These are phyloP conservation scores for Metschnikowia baotianmanensis DNA, from an alignment of 805 yeast species.

Conservation along the genomic window DNA sequence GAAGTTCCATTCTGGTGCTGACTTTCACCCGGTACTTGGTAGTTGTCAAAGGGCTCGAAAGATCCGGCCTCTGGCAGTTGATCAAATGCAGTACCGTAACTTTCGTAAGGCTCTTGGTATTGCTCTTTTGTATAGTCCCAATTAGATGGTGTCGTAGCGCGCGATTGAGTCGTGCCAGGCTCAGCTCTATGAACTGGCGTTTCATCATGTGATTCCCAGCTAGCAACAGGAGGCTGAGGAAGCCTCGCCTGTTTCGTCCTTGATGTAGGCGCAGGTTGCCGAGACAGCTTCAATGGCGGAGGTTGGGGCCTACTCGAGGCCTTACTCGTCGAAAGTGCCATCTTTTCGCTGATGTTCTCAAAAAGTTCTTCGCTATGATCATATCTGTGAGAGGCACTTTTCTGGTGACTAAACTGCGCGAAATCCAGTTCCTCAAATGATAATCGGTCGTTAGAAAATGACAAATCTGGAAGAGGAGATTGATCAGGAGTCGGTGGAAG, in stretches of 20 bases:
- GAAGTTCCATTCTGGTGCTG: too few species aligned
- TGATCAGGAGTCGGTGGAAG: constrained; percentile 22
- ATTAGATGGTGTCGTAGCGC: background rate
- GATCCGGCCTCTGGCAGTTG: constrained; percentile 5
- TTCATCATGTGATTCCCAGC: background rate
- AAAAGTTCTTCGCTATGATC: constrained; percentile 7
- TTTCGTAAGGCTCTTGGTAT: constrained; percentile 28
- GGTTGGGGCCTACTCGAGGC: constrained; percentile 15
- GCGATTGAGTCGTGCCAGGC: background rate
- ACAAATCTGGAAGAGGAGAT: constrained; percentile 10
- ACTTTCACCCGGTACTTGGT: constrained; percentile 20
- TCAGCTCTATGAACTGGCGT: background rate
- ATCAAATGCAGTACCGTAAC: constrained; percentile 24
- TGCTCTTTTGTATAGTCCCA: background rate
- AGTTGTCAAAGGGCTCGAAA: constrained; percentile 29
- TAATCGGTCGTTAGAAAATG: constrained; percentile 9
- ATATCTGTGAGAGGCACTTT: constrained; percentile 2
- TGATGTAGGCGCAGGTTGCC: background rate
- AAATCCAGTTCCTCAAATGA: constrained; percentile 7
- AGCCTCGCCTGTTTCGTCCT: background rate
- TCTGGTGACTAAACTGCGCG: background rate
- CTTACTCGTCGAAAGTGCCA: constrained; percentile 3
- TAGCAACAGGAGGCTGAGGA: background rate
- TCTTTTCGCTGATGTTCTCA: constrained; percentile 5
- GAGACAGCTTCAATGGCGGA: constrained; percentile 15